Percentiles rank a stretch among this genome's conserved stretches.
phyloP scores from a whole-genome alignment of 805 yeast genomes.

The Candida nonsorbophila region DNA sequence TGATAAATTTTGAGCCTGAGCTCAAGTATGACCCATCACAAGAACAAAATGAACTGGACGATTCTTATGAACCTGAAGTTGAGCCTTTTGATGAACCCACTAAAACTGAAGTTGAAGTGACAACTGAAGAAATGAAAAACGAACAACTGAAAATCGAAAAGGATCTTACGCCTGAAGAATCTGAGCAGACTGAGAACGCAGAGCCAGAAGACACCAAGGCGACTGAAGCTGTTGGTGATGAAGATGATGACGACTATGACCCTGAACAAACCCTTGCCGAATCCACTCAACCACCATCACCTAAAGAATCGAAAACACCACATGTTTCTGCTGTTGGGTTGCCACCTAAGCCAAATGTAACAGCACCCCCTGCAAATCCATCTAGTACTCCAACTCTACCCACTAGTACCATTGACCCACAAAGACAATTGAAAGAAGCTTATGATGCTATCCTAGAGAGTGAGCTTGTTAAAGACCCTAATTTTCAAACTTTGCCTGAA shows the following conservation, averaged over 20 bases:
- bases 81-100: constrained; percentile 1
- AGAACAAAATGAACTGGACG: constrained; percentile 3
- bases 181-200: neutral
- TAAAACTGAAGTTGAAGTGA: neutral
- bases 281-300: constrained; percentile 5
- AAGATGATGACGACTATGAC: constrained; percentile 23
- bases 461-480: constrained; percentile 27
- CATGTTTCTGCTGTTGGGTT: constrained; percentile 18
- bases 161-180: constrained; percentile 1
- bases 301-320: constrained; percentile 10
- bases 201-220: constrained; percentile 1
- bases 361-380: constrained; percentile 5
- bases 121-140: neutral
- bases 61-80: constrained; percentile 8
- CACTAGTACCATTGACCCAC: constrained; percentile 7
- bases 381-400: constrained; percentile 1
- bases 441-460: constrained; percentile 32
- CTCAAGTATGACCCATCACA: no score
- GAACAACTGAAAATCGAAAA: neutral
- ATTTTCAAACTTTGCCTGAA: constrained; percentile 31
- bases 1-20: no score
- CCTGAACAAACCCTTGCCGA: constrained; percentile 14
- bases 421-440: constrained; percentile 21
- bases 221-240: constrained; percentile 2
- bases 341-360: constrained; percentile 25